Evolutionary conservation across 371 early-diverging fungal species (phyloP).

Genomic region (Zychaea mexicana): DNA sequence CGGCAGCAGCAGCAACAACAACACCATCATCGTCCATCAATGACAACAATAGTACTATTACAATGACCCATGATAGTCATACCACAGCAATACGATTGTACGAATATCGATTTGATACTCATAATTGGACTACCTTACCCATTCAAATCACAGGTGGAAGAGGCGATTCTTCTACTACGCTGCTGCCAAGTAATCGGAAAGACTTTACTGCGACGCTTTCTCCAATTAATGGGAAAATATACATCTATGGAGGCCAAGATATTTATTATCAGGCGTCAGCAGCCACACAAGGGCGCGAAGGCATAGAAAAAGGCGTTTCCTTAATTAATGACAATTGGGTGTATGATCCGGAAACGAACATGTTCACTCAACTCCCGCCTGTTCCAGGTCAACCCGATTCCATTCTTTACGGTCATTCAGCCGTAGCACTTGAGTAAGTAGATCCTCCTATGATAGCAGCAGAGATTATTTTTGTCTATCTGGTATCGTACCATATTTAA

Average conservation of each 20-base stretch:
- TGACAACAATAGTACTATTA: background rate
- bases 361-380: conserved; percentile 5
- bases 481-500: no score
- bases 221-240: conserved; percentile 13
- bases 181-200: background rate
- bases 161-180: no score
- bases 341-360: conserved; percentile 10
- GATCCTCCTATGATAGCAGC: background rate
- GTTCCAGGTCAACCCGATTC: background rate
- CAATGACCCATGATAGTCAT: background rate
- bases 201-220: conserved; percentile 5
- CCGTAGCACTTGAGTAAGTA: conserved; percentile 13
- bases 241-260: conserved; percentile 14
- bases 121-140: conserved; percentile 5
- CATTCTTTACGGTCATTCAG: conserved; percentile 6
- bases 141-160: background rate
- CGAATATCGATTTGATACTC: conserved; percentile 12
- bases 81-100: background rate
- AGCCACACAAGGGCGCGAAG: no score
- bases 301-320: background rate
- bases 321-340: conserved; percentile 10
- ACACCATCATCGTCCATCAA: background rate
- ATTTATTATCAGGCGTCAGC: background rate
- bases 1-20: background rate
- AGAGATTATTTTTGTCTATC: background rate